Base-by-base conservation (phyloP, 2,329 filamentous ascomycete genomes). In the Trichoderma endophyticum region DNA sequence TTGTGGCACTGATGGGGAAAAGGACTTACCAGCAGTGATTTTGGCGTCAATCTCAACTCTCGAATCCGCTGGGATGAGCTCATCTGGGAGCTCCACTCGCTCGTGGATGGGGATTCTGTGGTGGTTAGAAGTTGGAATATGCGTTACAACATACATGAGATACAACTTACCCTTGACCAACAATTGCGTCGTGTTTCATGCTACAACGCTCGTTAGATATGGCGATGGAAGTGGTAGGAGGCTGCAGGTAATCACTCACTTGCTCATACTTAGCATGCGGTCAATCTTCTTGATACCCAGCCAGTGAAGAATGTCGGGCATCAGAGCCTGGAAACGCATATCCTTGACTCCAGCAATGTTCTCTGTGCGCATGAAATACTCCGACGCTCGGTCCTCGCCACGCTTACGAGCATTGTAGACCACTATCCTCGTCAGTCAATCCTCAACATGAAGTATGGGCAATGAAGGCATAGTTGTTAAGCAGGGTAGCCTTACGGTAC, bases 31-130 rank as follows among this genome's bases (percentile, higher is more conserved):
- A 73, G 95, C 94, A 77, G 95, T 96, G 80, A 98, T 98, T 86
- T 98, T 98, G 72, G 96, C 96, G 82, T 98, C 96, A 79, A 98
- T 99, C 82, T 99, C 96, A n/a, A 98, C 96, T 75, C 95, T 88
- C 68, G 94, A 97, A 82, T 98, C 96, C 74, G 91, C 93, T 14
- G 96, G 96, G 77, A 98, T 98, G 88, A 96, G 90, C 36, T 96
- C 92, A 75, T 97, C 94, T 4, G 95, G 96, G 75, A 98, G 93
- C 73, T 97, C 94, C 62, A 98, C 91, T 73, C 95, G 89, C 83
- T 98, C 94, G 77, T 92, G 87, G 77, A 98, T 98, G 34, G 94
- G 93, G 76, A 95, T 95, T 71, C 89, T 91, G 76, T n/a, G 73
- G 7, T 15, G 5, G 15, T 60, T 48, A 63, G 39, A 15, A 8